Percentiles rank a stretch among this genome's conserved stretches.
Conservation (phyloP, 108 stramenopile species). For the Nitzschia sp. region DNA sequence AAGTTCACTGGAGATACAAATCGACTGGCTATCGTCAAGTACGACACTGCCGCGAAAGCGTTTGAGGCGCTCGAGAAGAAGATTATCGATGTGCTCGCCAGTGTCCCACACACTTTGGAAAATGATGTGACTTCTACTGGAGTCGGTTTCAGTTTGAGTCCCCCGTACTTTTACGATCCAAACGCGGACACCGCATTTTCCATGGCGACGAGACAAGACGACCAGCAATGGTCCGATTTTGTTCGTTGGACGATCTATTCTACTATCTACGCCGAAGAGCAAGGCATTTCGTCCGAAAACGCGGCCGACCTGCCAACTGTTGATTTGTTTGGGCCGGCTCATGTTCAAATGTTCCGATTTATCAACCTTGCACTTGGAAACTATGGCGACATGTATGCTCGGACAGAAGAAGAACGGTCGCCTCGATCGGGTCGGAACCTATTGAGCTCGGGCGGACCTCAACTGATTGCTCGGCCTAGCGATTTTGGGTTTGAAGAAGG, state of each 20-base stretch:
- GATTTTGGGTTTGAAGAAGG: background rate
- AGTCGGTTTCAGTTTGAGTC: constrained; percentile 43
- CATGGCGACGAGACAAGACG: constrained; percentile 44
- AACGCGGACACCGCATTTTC: background rate
- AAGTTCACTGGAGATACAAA: constrained; percentile 38
- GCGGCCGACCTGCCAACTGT: constrained; percentile 27
- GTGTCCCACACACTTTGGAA: constrained; percentile 15
- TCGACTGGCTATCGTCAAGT: background rate
- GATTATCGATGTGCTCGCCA: constrained; percentile 46
- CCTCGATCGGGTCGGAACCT: constrained; percentile 29
- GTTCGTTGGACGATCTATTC: constrained; percentile 43
- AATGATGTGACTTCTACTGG: constrained; percentile 32
- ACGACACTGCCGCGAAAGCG: constrained; percentile 22
- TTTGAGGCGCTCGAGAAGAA: constrained; percentile 19
- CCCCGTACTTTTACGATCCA: constrained; percentile 48
- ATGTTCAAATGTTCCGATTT: constrained; percentile 3
- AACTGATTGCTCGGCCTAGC: constrained; percentile 14
- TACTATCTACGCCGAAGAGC: constrained; percentile 48
- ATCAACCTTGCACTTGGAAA: constrained; percentile 33
- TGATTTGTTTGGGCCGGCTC: constrained; percentile 34
- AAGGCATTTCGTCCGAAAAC: constrained; percentile 25
- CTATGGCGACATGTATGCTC: constrained; percentile 42
- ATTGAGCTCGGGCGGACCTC: constrained; percentile 1
- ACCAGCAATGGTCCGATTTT: constrained; percentile 42
- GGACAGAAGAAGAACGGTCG: constrained; percentile 6